Evolutionary conservation across 768 basidiomycete genomes (phyloP).

Genomic region (Boletus insuetus): DNA sequence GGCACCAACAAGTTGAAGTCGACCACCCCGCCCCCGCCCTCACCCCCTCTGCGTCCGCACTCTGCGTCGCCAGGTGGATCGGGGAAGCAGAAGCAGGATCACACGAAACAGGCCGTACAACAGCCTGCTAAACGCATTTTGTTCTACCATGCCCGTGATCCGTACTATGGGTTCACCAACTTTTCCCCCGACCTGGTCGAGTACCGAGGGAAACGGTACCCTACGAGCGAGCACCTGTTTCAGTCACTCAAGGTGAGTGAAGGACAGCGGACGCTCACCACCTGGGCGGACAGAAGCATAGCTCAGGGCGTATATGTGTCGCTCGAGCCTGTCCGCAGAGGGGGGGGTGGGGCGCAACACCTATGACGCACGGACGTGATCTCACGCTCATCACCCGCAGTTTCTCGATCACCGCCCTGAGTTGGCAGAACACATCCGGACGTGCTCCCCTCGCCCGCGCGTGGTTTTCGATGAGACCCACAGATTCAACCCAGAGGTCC

Average conservation of each 20-base stretch:
- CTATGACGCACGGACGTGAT: constrained; percentile 15
- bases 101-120: not conserved
- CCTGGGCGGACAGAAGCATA: not conserved
- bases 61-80: constrained; percentile 19
- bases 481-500: constrained; percentile 36
- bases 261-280: not conserved
- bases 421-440: constrained; percentile 34
- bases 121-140: constrained; percentile 26
- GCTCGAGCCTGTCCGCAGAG: not conserved
- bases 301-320: not conserved
- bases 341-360: constrained; percentile 6
- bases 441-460: constrained; percentile 32
- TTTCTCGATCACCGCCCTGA: constrained; percentile 36
- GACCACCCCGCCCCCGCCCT: not conserved
- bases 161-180: constrained; percentile 42
- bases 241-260: constrained; percentile 42
- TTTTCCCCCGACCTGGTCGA: constrained; percentile 42
- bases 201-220: constrained; percentile 39
- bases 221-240: constrained; percentile 48
- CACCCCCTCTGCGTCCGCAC: constrained; percentile 17
- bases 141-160: constrained; percentile 32
- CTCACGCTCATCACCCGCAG: constrained; percentile 20
- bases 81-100: constrained; percentile 10
- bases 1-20: not conserved
- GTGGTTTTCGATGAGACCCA: constrained; percentile 35